Evolutionary conservation across 139 green algal genomes (phyloP).

Genomic region (Gonium pectorale): DNA sequence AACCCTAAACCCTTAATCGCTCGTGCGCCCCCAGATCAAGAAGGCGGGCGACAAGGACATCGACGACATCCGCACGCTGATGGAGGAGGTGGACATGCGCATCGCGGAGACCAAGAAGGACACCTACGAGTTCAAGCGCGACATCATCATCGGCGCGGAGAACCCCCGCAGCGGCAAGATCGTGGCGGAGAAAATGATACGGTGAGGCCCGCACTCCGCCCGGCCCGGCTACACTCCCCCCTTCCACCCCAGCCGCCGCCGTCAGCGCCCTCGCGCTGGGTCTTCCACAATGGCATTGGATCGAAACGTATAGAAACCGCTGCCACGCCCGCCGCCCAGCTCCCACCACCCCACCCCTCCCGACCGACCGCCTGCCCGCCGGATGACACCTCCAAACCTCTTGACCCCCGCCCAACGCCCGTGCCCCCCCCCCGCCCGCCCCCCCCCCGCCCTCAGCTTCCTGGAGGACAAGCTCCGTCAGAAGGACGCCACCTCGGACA

Average conservation of each 20-base stretch:
- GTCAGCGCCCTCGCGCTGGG: no score
- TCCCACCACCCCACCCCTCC: no score
- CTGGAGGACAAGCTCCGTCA: constrained; percentile 77
- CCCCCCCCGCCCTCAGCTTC: constrained; percentile 53
- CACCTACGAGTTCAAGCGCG: constrained; percentile 89
- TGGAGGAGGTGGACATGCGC: constrained; percentile 83
- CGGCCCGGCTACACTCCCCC: no score
- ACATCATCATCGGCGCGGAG: constrained; percentile 87
- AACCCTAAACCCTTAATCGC: no score
- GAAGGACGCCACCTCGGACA: constrained; percentile 81
- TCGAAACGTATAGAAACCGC: no score
- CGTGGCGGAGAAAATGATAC: constrained; percentile 79
- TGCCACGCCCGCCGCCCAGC: no score
- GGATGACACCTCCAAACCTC: no score
- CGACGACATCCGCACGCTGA: constrained; percentile 76
- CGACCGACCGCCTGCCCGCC: no score
- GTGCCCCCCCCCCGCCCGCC: no score
- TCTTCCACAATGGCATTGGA: no score
- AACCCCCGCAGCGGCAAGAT: constrained; percentile 79
- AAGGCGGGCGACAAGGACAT: constrained; percentile 76
- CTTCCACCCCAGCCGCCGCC: no score
- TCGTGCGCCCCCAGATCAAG: constrained; percentile 28
- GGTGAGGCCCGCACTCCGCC: constrained; percentile 32
- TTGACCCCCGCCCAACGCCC: no score
- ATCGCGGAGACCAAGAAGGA: constrained; percentile 84